phyloP scores from a whole-genome alignment of 1,284 basidiomycete species.

The Ceratobasidium sp. region DNA sequence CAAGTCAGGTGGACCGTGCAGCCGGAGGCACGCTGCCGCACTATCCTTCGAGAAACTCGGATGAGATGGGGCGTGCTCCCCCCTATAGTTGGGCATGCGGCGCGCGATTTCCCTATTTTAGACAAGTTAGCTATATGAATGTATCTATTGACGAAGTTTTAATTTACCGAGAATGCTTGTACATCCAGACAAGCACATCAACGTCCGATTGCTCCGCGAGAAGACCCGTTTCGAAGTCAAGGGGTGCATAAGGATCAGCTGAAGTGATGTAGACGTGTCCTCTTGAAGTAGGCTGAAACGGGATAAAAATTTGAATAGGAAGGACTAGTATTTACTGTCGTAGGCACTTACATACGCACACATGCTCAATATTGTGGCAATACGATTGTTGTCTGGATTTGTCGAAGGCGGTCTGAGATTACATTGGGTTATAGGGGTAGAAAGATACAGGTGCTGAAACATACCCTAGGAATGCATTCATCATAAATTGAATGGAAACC shows the following conservation, averaged over 20 bases:
- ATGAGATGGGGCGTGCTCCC: constrained; percentile 63
- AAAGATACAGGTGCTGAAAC: no score
- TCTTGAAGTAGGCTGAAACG: constrained; percentile 48
- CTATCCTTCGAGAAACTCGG: constrained; percentile 66
- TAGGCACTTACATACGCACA: constrained; percentile 1
- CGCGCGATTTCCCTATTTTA: constrained; percentile 65
- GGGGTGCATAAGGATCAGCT: constrained; percentile 50
- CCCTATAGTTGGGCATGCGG: constrained; percentile 69
- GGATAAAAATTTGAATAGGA: no score
- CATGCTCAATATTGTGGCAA: neutral
- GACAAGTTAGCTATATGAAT: neutral
- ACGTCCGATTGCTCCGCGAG: constrained; percentile 62
- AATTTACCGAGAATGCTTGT: constrained; percentile 64
- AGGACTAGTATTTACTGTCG: neutral
- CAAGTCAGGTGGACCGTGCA: constrained; percentile 59
- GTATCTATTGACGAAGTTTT: no score
- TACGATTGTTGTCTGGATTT: neutral
- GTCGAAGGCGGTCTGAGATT: constrained; percentile 55
- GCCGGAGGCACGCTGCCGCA: constrained; percentile 58
- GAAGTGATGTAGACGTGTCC: constrained; percentile 52
- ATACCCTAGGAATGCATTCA: constrained; percentile 8
- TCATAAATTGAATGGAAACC: neutral
- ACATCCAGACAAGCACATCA: constrained; percentile 66
- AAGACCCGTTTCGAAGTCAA: constrained; percentile 51
- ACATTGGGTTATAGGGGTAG: constrained; percentile 51